Percentiles rank a stretch among this genome's conserved stretches.
Conservation (phyloP, 169 alveolate genomes). For the Amoebophrya sp. region DNA sequence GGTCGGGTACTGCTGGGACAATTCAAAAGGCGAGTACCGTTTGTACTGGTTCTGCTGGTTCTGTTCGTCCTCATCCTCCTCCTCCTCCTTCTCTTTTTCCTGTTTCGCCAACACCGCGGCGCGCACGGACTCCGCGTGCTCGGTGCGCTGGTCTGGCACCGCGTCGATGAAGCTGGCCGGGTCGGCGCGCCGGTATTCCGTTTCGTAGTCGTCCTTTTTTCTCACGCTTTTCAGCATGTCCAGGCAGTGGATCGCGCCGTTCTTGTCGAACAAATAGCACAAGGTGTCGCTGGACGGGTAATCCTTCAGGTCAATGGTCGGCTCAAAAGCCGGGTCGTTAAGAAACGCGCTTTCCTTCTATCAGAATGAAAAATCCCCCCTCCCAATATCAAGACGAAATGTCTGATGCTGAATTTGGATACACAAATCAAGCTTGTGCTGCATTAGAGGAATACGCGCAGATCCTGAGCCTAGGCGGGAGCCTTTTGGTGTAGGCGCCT, state of each 20-base stretch:
- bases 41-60: neutral
- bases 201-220: neutral
- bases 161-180: neutral
- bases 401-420: too few species aligned
- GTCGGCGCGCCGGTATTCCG: neutral
- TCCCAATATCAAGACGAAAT: too few species aligned
- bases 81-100: neutral
- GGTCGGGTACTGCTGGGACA: neutral
- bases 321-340: slow-evolving; percentile 7
- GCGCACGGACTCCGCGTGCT: neutral
- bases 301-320: neutral
- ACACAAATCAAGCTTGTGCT: too few species aligned
- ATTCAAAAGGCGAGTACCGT: neutral
- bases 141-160: neutral
- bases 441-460: too few species aligned
- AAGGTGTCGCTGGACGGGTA: neutral
- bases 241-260: neutral
- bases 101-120: neutral
- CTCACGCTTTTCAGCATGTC: neutral
- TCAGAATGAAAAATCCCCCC: too few species aligned
- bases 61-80: neutral
- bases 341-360: too few species aligned
- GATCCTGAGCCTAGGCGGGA: too few species aligned
- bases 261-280: neutral
- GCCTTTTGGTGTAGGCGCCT: too few species aligned